Base-by-base conservation (phyloP, 371 early-diverging fungal species). In the Lichtheimia ramosa region DNA sequence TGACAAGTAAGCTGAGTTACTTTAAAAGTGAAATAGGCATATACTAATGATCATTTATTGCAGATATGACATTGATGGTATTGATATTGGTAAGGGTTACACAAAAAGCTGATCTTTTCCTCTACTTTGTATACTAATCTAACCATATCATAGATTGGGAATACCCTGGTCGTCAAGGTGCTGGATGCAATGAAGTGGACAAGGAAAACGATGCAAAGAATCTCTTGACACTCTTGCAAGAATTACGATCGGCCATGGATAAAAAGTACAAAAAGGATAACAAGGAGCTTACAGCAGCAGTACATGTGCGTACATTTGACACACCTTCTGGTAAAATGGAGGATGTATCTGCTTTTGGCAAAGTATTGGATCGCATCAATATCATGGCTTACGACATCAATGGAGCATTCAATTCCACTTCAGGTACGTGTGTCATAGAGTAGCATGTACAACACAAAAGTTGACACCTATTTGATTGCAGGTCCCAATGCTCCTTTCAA, bases 201-300 rank as follows among this genome's bases (percentile, higher is more conserved):
- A 25, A 54, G 20, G 60, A 55, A 18, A 58, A 83, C 16, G 79
- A 74, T 64, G 77, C 82, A 14, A 48, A 65, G 28, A 86, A 80
- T 46, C 76, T 84, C 42, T 62, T 89, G 59, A 71, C 66, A 3
- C 73, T 92, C 10, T 68, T 93, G 1, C 62, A 79, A 41, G 88
- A 87, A 25, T 78, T 93, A 34, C 83, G 91, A 13, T 67, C 71
- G 3, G 87, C 85, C 3, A 61, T 91, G 41, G 82, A 82, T 39
- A 69, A 60, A 3, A 75, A 64, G 46, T 75, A 65, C 46, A 74
- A 82, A 69, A 61, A 25, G 5, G 62, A 68, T 16, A 69, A 68
- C 46, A 91, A 88, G 70, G 77, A 85, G 63, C 74, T 93, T 48
- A 84, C 90, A 1, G 69, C 89, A 60, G 92, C 92, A 12, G 86